Conservation (phyloP, 2,329 filamentous ascomycete genomes). For the Venturia effusa region DNA sequence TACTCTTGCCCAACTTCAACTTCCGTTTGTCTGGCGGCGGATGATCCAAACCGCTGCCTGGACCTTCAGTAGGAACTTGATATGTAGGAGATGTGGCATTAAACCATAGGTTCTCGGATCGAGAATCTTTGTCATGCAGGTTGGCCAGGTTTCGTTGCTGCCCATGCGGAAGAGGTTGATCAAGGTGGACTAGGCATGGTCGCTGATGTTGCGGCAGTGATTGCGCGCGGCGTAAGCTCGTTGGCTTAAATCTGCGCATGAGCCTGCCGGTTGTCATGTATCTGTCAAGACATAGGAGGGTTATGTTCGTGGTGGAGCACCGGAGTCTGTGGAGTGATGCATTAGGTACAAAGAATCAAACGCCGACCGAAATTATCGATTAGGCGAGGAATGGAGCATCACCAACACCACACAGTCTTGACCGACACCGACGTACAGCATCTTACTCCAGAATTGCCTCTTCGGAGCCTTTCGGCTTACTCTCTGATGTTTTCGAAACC, state of each 20-base stretch:
- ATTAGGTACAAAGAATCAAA: too few species aligned
- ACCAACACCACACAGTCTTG: too few species aligned
- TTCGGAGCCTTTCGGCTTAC: too few species aligned
- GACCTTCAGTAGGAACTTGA: not conserved
- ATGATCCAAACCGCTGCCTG: conserved; percentile 22
- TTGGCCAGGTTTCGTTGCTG: conserved; percentile 9
- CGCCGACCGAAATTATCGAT: too few species aligned
- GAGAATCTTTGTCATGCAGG: not conserved
- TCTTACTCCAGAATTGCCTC: too few species aligned
- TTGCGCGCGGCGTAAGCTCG: conserved; percentile 1
- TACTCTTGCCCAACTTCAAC: conserved; percentile 52
- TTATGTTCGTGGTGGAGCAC: not conserved
- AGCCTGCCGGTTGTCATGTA: conserved; percentile 5
- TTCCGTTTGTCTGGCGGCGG: conserved; percentile 48
- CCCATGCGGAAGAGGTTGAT: not conserved
- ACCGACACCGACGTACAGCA: too few species aligned
- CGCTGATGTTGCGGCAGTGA: conserved; percentile 1
- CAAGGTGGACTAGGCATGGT: not conserved
- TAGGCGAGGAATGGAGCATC: too few species aligned
- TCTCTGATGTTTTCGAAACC: too few species aligned
- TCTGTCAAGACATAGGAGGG: not conserved
- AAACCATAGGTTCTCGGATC: conserved; percentile 5
- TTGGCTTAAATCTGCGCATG: conserved; percentile 10
- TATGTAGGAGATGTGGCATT: conserved; percentile 4
- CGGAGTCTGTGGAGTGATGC: too few species aligned